Evolutionary conservation across 2,329 filamentous ascomycete genomes (phyloP).

Genomic region (Aspergillus texensis): DNA sequence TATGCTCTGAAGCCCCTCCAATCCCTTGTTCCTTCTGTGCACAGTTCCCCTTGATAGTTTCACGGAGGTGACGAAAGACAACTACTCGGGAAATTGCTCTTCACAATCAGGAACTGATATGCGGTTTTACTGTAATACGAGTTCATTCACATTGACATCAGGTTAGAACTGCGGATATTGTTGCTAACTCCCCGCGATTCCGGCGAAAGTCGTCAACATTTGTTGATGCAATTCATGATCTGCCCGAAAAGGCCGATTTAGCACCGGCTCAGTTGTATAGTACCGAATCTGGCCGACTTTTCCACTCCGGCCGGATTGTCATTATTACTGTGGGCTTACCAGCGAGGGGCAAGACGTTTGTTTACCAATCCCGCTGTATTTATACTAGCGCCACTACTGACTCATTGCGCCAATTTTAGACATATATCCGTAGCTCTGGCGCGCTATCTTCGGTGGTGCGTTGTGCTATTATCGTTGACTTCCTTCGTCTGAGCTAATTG

Average conservation of each 20-base stretch:
- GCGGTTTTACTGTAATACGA: not conserved
- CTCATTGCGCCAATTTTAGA: slow-evolving; percentile 45
- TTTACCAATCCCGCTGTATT: slow-evolving; percentile 20
- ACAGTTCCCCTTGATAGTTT: not conserved
- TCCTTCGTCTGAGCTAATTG: slow-evolving; percentile 13
- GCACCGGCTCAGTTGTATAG: slow-evolving; percentile 97
- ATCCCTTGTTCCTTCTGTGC: not conserved
- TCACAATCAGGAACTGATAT: not conserved
- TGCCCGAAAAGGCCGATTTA: slow-evolving; percentile 79
- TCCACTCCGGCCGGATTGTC: slow-evolving; percentile 94
- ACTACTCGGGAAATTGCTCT: not conserved
- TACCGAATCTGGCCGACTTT: slow-evolving; percentile 94
- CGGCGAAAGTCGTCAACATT: slow-evolving; percentile 93
- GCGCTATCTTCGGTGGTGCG: slow-evolving; percentile 85
- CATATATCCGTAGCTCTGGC: slow-evolving; percentile 96
- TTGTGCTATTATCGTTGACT: slow-evolving; percentile 11
- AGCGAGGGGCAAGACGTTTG: slow-evolving; percentile 90
- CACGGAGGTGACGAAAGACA: not conserved
- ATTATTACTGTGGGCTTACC: slow-evolving; percentile 96
- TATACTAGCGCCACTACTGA: not conserved
- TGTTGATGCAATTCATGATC: slow-evolving; percentile 95
- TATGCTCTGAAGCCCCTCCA: not conserved
- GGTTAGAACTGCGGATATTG: slow-evolving; percentile 81
- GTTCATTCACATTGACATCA: slow-evolving; percentile 27
- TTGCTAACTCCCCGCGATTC: slow-evolving; percentile 86